Evolutionary conservation across 2,329 filamentous ascomycete genomes (phyloP), one percentile per base, ranked within the genome.

Genomic region (Fusarium protoensiforme): DNA sequence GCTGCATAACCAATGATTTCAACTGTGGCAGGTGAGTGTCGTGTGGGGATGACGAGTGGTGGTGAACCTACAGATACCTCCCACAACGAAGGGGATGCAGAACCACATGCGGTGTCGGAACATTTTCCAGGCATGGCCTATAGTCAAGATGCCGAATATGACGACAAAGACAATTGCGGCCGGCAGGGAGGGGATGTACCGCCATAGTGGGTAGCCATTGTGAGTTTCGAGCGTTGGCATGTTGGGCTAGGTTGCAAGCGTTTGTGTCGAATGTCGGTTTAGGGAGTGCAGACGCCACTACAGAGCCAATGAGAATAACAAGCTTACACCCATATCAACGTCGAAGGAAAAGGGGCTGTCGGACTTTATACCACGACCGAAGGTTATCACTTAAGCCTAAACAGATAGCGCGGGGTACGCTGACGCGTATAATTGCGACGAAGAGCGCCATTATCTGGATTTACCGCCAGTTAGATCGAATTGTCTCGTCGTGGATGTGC

Each of bases 61-160:
- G 22, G 4, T n/a, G 24, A 4, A 27, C 35, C 14, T 58, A 39
- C 54, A 39, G 81, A 83, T 54, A 7, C 83, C 84, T 6, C 86
- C 87, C 18, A 86, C 73, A 11, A 85, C 70, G 67, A 88, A 84
- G 0, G 85, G 81, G 10, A 85, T 80, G 71, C 87, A 87, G 76
- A 86, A 89, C 84, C 86, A 88, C 48, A 83, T 85, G 38, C 83
- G 78, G 27, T 83, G 83, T 33, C 81, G 83, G 36, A 84, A 72
- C 33, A 88, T 78, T 53, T 83, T 81, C 65, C 79, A 85, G 2
- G 74, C 68, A 72, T 90, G 87, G 6, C 78, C 71, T 0, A 78
- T 57, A 2, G 86, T 85, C 13, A 84, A 73, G 10, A 83, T 53
- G 22, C 74, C 61, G 74, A 89, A 89, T 2, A 89, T 73, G 31